Evolutionary conservation across 352 stramenopile species (phyloP).

Genomic region (Phytopythium vexans): DNA sequence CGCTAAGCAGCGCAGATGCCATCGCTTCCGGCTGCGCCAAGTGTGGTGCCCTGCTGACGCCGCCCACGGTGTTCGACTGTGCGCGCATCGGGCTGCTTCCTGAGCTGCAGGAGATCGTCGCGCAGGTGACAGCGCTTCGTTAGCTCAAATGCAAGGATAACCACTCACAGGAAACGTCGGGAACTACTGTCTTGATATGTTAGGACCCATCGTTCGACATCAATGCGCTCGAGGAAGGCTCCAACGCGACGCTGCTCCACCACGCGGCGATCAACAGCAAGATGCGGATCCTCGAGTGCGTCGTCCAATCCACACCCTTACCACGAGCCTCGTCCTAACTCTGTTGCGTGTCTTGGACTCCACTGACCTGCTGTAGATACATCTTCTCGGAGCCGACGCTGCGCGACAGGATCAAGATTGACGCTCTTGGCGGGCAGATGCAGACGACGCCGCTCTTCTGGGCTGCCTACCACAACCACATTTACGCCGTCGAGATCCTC

Average conservation of each 20-base stretch:
- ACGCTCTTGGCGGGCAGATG: constrained; percentile 49
- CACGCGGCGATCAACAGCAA: constrained; percentile 77
- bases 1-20: background rate
- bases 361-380: constrained; percentile 28
- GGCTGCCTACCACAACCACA: constrained; percentile 71
- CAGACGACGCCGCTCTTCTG: constrained; percentile 76
- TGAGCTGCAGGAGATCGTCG: constrained; percentile 57
- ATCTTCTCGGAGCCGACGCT: constrained; percentile 40
- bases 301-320: background rate
- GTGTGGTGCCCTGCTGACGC: constrained; percentile 28
- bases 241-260: constrained; percentile 71
- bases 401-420: constrained; percentile 30
- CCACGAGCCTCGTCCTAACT: background rate
- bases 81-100: constrained; percentile 53
- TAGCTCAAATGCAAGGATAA: background rate
- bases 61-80: constrained; percentile 57
- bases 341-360: background rate
- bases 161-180: background rate
- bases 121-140: constrained; percentile 16
- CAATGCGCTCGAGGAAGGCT: constrained; percentile 41
- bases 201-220: constrained; percentile 56
- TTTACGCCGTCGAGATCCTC: constrained; percentile 75
- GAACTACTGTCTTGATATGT: background rate
- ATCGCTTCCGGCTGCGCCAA: constrained; percentile 29
- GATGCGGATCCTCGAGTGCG: constrained; percentile 71